A percentile compares a stretch with the other conserved stretches of the same genome.
phyloP scores from a whole-genome alignment of 306 rosid genomes.

The Acmispon strigosus region DNA sequence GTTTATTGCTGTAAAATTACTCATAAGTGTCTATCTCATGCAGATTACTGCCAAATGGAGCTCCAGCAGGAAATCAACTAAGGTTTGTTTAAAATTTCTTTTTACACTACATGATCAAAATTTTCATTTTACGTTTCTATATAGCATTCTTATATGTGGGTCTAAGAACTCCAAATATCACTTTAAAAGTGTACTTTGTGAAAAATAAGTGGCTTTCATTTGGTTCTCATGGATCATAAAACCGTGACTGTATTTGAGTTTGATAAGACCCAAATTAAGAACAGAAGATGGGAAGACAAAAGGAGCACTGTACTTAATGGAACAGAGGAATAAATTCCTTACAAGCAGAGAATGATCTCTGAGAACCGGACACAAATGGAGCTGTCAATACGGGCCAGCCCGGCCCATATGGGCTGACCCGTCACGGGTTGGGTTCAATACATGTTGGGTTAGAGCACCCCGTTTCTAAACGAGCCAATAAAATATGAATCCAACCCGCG shows the following conservation, averaged over 20 bases:
- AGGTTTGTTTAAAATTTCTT: slow-evolving; percentile 46
- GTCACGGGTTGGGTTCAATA: no score
- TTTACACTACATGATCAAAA: background rate
- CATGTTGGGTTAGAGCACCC: no score
- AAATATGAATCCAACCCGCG: no score
- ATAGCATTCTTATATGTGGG: background rate
- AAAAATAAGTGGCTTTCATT: background rate
- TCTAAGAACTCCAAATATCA: background rate
- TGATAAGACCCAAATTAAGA: background rate
- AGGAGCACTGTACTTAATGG: background rate
- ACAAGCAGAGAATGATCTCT: background rate
- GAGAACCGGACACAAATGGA: background rate
- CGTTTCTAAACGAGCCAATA: no score
- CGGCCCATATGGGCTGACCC: no score
- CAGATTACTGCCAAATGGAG: slow-evolving; percentile 65
- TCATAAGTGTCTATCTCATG: slow-evolving; percentile 6
- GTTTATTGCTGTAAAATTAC: slow-evolving; percentile 12
- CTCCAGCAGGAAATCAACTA: slow-evolving; percentile 68
- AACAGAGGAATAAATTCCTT: background rate
- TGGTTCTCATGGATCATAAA: slow-evolving; percentile 7
- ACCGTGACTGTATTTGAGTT: background rate
- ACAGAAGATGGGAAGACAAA: background rate
- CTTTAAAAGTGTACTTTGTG: background rate
- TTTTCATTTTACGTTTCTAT: background rate
- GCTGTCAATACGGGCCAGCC: no score